Base-by-base conservation (phyloP, 768 basidiomycete genomes). In the Udeniomyces megalosporus region DNA sequence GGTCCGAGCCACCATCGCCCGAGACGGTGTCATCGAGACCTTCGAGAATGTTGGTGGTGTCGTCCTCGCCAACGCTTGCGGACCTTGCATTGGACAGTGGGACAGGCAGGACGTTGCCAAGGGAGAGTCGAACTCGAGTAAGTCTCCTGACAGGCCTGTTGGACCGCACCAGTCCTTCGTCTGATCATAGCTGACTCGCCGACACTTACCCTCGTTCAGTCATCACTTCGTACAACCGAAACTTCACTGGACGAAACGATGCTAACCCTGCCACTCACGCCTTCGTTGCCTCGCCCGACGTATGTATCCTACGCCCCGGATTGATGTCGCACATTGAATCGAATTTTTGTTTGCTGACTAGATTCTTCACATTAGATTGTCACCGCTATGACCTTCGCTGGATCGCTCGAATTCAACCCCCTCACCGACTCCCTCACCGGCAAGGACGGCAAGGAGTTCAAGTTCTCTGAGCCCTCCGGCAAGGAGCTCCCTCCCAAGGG, bases 191-290 rank as follows among this genome's bases (percentile, higher is more conserved):
- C 31, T 11, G 31, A 52, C 2, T 28, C 6, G 28, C 31, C 3
- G n/a, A 28, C 34, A 20, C 29, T 59, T 55, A 11, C 11, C 20
- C 44, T 4, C 55, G 48, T 51, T 10, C 51, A 89, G 87, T 97
- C 79, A 88, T 99, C 76, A 93, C 93, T 57, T 96, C 92, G 22
- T 99, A 99, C 82, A 99, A 99, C 84, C 92, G 95, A 74, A 99
- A 99, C 84, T 99, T 99, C 79, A 97, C 95, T 68, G 95, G 93
- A 62, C 90, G 95, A 72, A 99, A 99, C 75, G 95, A 97, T 71
- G 92, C 95, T 69, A 97, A 99, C 82, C 91, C 93, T 24, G 91
- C 91, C 66, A 99, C 95, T 34, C 95, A 97, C 76, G 72, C 72
- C 59, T 74, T 74, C 63, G 73, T 74, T 58, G 70, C 73, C 56